Evolutionary conservation across 73 alveolate genomes (phyloP), one percentile per base, ranked within the genome.

Genomic region (Paramecium sonneborni): DNA sequence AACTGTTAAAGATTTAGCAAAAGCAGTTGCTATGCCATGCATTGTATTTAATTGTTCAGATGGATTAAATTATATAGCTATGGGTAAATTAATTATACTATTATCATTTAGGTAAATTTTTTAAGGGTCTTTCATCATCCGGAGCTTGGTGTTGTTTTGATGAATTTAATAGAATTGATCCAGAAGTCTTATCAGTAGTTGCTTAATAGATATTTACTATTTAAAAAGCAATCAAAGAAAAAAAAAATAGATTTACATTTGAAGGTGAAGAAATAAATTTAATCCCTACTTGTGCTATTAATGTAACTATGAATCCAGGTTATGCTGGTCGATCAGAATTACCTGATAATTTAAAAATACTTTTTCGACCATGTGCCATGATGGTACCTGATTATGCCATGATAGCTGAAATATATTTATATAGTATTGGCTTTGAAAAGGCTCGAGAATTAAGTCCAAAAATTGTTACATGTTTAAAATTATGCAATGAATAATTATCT

Each of bases 61-160:
- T 85, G 98, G 98, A 39, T 85, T 97, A 85, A 97, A 98, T 90
- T 94, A 93, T 85, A 93, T 94, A 84, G 97, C 99, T 44, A 96
- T 97, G 99, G 96, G 98, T 24, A 52, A 52, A 52, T 52, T 52
- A 52, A 52, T 52, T 74, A 95, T 98, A 41, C 67, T 95, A 44
- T 93, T 93, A 95, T 95, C 97, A 30, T 98, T 98, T 10, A 67
- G 95, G 41, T 96, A 98, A 97, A 90, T 97, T 98, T 95, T 98
- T 98, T 91, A 98, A 98, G 82, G 99, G 99, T 34, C 67, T 97
- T 15, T 97, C 99, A 5, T 39, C 95, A 79, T 85, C 95, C 34
- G 99, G 99, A 23, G 98, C 98, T 20, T 98, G 99, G 99, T 97
- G 99, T 76, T 98, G 99, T 48, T 98, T 98, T 69, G 99, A 98